Base-by-base conservation (phyloP, 371 early-diverging fungal genomes). In the Apophysomyces sp. region DNA sequence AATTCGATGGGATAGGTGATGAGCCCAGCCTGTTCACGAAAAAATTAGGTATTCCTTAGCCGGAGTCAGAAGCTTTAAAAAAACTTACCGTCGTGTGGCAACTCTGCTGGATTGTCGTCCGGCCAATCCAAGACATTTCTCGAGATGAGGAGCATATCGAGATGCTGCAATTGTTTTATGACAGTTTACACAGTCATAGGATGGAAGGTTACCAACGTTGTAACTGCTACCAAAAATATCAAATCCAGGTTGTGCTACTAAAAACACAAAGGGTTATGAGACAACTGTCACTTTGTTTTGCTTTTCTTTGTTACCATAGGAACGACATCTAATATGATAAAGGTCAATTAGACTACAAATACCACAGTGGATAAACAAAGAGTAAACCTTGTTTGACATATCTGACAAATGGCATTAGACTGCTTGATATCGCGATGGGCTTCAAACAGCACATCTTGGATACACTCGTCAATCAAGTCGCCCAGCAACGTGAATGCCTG, bases 91-190 rank as follows among this genome's bases (percentile, higher is more conserved):
- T 73, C 87, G 66, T 62, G 79, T 85, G 5, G 86, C 87, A 11
- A 84, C 85, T 34, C 91, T 70, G 57, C 86, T 83, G 2, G 88
- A 84, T 18, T 80, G 73, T 66, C 93, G 73, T 53, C 94, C 89
- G 24, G 90, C 84, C 31, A 95, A 68, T 2, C 94, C 94, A 55
- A 95, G 76, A 73, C 96, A 95, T 62, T 94, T 94, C 72, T 94
- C 94, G 56, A 95, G 72, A 73, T 94, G 94, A 21, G 93, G 85
- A 1, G 94, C 94, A 67, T 91, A 95, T 62, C 94, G 79, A 30
- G 85, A 81, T 13, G 93, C 86, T n/a, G 94, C 91, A 71, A 85
- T 91, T 28, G 80, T 71, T 32, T 84, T 83, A 60, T 83, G 80
- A 76, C 96, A 95, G 67, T 86, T 89, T 18, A 86, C 86, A 67